These are phyloP conservation scores for Candida maltosa DNA, from an alignment of 805 yeast genomes.

Conservation along the genomic window DNA sequence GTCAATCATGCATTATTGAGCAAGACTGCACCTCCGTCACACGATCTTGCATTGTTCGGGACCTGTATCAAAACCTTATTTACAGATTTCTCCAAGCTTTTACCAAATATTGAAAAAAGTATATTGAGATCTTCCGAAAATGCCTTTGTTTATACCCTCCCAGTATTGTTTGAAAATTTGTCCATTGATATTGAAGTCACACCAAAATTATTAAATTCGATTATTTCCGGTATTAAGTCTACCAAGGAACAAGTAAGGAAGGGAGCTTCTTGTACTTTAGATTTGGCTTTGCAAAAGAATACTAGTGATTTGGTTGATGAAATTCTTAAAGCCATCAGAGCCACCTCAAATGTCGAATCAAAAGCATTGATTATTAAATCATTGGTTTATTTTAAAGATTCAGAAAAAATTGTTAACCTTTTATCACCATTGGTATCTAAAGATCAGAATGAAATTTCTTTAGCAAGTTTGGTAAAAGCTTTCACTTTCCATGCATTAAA, in stretches of 20 bases:
- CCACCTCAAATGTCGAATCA: conserved; percentile 59
- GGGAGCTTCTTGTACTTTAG: conserved; percentile 39
- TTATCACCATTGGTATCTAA: conserved; percentile 56
- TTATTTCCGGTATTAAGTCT: conserved; percentile 50
- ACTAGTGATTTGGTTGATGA: conserved; percentile 33
- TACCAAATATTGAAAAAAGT: conserved; percentile 70
- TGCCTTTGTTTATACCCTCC: conserved; percentile 48
- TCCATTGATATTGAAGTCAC: conserved; percentile 37
- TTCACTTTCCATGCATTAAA: conserved; percentile 37
- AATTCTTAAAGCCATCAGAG: conserved; percentile 53
- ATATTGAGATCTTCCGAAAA: conserved; percentile 75
- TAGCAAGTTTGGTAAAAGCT: conserved; percentile 47
- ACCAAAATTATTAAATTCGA: conserved; percentile 27
- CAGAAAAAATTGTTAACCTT: conserved; percentile 33
- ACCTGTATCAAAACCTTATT: conserved; percentile 33
- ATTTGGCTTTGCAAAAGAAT: conserved; percentile 11
- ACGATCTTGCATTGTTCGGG: conserved; percentile 37
- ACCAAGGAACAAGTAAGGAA: conserved; percentile 63
- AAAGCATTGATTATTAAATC: conserved; percentile 51
- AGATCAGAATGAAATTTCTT: conserved; percentile 71
- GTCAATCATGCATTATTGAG: conserved; percentile 17
- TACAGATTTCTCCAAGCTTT: too few relatives aligned
- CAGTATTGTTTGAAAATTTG: conserved; percentile 39
- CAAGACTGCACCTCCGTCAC: conserved; percentile 38
- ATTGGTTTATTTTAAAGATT: conserved; percentile 24